phyloP scores from a whole-genome alignment of 2,329 filamentous ascomycete species.

The Colletotrichum musicola region DNA sequence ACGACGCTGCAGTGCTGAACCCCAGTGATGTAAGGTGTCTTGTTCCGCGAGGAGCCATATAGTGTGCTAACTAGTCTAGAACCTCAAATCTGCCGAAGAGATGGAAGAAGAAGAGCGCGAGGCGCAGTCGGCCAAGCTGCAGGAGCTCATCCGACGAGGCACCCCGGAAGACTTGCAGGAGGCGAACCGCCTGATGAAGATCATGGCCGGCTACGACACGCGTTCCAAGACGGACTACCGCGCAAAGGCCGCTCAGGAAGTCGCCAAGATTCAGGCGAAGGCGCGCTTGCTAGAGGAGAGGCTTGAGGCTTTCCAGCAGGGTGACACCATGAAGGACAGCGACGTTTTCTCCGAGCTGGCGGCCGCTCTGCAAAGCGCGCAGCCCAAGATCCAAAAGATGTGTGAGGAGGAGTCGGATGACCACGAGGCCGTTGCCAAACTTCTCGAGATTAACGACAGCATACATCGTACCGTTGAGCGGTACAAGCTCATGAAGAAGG shows the following conservation, averaged over 20 bases:
- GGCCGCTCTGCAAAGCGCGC: constrained; percentile 88
- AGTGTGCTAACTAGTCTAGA: constrained; percentile 63
- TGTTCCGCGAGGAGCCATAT: neutral
- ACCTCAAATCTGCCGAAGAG: constrained; percentile 94
- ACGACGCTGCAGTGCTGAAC: constrained; percentile 96
- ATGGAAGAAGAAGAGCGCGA: constrained; percentile 98
- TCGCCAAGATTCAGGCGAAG: constrained; percentile 95
- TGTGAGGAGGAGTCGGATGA: constrained; percentile 99
- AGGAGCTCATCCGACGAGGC: constrained; percentile 93
- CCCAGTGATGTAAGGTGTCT: constrained; percentile 85
- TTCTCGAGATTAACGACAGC: constrained; percentile 98
- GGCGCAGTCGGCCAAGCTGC: constrained; percentile 96
- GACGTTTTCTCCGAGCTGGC: constrained; percentile 87
- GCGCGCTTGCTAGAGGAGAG: constrained; percentile 93
- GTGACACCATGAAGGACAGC: constrained; percentile 79
- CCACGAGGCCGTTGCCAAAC: constrained; percentile 92
- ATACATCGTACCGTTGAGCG: constrained; percentile 97
- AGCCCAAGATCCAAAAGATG: constrained; percentile 99
- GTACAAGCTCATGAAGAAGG: constrained; percentile 96
- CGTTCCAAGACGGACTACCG: constrained; percentile 97
- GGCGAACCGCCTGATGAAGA: constrained; percentile 97
- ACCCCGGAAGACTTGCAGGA: constrained; percentile 95
- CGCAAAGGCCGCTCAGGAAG: constrained; percentile 96
- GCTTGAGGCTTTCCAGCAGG: constrained; percentile 83
- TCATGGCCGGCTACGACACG: constrained; percentile 98